A percentile compares a stretch with the other conserved stretches of the same genome.
These are phyloP conservation scores for Otatea glauca DNA, from an alignment of 176 grass and related monocot genomes.

Conservation along the genomic window DNA sequence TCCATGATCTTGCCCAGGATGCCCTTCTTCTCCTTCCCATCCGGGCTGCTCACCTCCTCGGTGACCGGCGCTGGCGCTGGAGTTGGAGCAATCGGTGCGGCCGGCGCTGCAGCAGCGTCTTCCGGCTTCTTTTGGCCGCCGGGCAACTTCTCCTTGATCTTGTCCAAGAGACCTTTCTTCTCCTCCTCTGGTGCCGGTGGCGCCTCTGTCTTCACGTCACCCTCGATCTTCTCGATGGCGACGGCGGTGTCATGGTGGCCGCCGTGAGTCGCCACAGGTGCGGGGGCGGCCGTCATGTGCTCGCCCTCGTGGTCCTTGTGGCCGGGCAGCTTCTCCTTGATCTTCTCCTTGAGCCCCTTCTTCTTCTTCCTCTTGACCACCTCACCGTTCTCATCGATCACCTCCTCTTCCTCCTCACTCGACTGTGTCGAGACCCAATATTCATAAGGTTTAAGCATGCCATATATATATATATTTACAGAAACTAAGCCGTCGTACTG, in stretches of 20 bases:
- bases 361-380: slow-evolving; percentile 88
- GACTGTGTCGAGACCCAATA: slow-evolving; percentile 50
- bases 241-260: slow-evolving; percentile 53
- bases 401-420: slow-evolving; percentile 83
- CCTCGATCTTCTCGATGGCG: slow-evolving; percentile 69
- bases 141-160: slow-evolving; percentile 98
- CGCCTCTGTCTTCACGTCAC: slow-evolving; percentile 31
- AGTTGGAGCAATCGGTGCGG: neutral
- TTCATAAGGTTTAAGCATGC: neutral
- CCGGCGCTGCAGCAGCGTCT: slow-evolving; percentile 35
- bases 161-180: slow-evolving; percentile 94
- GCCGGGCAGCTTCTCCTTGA: slow-evolving; percentile 73
- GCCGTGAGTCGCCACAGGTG: slow-evolving; percentile 4
- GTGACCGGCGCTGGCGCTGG: neutral
- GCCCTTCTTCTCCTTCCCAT: slow-evolving; percentile 88
- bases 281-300: slow-evolving; percentile 23
- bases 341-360: slow-evolving; percentile 93
- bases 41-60: slow-evolving; percentile 56
- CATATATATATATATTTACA: neutral
- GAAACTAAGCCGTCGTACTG: neutral
- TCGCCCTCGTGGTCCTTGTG: slow-evolving; percentile 58
- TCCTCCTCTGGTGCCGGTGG: slow-evolving; percentile 51
- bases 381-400: slow-evolving; percentile 66
- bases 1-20: slow-evolving; percentile 98
- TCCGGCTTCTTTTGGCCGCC: slow-evolving; percentile 69